Evolutionary conservation across 352 stramenopile genomes (phyloP).

Genomic region (Globisporangium polare): DNA sequence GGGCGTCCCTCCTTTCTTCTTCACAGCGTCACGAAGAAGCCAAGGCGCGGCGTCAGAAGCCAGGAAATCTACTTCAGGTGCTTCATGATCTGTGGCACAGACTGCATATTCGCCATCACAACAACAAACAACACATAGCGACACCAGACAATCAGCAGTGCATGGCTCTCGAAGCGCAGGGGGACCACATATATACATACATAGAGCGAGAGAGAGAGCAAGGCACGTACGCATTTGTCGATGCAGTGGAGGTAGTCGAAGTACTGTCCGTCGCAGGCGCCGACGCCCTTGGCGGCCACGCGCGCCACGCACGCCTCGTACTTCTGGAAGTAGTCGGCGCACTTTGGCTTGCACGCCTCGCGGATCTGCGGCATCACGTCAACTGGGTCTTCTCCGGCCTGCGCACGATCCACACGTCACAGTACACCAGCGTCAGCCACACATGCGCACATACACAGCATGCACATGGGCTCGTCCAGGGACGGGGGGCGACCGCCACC

Average conservation of each 20-base stretch:
- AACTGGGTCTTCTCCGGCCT: constrained; percentile 85
- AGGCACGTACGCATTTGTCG: constrained; percentile 89
- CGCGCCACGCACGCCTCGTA: constrained; percentile 92
- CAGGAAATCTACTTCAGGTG: constrained; percentile 83
- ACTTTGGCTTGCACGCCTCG: constrained; percentile 91
- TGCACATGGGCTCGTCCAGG: too few relatives aligned
- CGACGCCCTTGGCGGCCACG: constrained; percentile 89
- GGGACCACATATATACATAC: too few relatives aligned
- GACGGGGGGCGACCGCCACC: too few relatives aligned
- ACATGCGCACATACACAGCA: background rate
- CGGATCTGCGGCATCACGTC: constrained; percentile 92
- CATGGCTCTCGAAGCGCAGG: background rate
- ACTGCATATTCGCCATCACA: constrained; percentile 29
- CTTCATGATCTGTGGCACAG: constrained; percentile 94
- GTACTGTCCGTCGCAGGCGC: constrained; percentile 94
- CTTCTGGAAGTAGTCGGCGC: constrained; percentile 74
- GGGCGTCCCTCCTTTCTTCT: background rate
- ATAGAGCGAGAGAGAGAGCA: background rate
- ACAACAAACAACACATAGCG: too few relatives aligned
- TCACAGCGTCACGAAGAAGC: background rate
- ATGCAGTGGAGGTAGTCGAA: constrained; percentile 95
- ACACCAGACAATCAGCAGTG: background rate
- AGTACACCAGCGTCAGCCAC: background rate
- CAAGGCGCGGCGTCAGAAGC: background rate
- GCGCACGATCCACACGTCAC: background rate